Evolutionary conservation across 306 rosid genomes (phyloP).

Genomic region (Bauhinia variegata): DNA sequence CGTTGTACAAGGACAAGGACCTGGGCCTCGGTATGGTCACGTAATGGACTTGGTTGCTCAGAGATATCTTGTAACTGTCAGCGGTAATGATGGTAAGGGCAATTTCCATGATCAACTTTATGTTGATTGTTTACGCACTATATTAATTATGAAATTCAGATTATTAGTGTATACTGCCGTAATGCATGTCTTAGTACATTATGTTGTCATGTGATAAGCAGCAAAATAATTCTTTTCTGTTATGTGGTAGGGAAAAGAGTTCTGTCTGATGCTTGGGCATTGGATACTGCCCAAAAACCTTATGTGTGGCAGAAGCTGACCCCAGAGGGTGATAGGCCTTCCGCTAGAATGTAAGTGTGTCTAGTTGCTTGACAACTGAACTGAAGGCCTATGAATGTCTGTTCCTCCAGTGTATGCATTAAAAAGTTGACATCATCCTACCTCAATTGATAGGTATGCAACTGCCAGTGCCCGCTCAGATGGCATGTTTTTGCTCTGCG

Average conservation of each 20-base stretch:
- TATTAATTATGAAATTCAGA: conserved; percentile 2
- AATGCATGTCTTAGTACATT: conserved; percentile 21
- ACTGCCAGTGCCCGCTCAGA: conserved; percentile 99
- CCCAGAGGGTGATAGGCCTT: conserved; percentile 98
- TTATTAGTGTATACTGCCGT: not conserved
- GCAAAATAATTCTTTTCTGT: conserved; percentile 25
- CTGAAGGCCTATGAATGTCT: conserved; percentile 18
- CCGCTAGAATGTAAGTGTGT: conserved; percentile 93
- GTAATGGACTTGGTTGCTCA: conserved; percentile 99
- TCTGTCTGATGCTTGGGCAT: conserved; percentile 91
- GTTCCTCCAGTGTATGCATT: not conserved
- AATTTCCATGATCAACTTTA: conserved; percentile 19
- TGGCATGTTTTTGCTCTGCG: conserved; percentile 99
- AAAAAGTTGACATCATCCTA: conserved; percentile 21
- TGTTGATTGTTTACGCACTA: not conserved
- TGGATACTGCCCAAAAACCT: conserved; percentile 99
- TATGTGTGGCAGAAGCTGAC: conserved; percentile 86
- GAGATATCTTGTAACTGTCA: conserved; percentile 91
- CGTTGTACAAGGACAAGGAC: conserved; percentile 98
- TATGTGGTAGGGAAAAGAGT: conserved; percentile 76
- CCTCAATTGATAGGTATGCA: conserved; percentile 82
- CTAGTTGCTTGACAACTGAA: conserved; percentile 26
- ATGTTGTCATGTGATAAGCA: conserved; percentile 31
- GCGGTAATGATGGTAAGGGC: conserved; percentile 93
- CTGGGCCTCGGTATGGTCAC: conserved; percentile 99